Conservation (phyloP, 495 filamentous ascomycete species). For the Talaromyces liani region DNA sequence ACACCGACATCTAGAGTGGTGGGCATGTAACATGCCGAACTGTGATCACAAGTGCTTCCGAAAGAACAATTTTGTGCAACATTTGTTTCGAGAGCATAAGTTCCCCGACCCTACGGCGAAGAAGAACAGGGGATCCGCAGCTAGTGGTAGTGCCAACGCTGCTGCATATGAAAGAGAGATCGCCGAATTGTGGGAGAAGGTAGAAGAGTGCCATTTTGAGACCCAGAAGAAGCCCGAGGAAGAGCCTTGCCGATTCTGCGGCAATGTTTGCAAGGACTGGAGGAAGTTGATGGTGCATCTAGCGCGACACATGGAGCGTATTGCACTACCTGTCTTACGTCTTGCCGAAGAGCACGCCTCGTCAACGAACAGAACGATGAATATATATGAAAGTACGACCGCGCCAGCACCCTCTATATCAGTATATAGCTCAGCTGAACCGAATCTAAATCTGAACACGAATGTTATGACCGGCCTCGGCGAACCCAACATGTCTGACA, state of each 20-base stretch:
- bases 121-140: constrained; percentile 27
- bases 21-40: constrained; percentile 75
- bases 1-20: constrained; percentile 89
- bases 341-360: constrained; percentile 47
- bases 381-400: background rate
- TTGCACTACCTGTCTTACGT: constrained; percentile 76
- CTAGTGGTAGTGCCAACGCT: constrained; percentile 35
- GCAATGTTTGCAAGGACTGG: constrained; percentile 74
- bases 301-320: constrained; percentile 94
- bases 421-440: background rate
- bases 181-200: constrained; percentile 60
- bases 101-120: constrained; percentile 64
- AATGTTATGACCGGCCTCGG: background rate
- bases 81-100: constrained; percentile 91
- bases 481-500: background rate
- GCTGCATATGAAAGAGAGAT: constrained; percentile 45
- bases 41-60: constrained; percentile 82
- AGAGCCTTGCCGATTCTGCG: constrained; percentile 91
- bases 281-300: constrained; percentile 92
- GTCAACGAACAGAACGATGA: constrained; percentile 8
- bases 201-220: constrained; percentile 72
- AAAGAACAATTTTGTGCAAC: constrained; percentile 93
- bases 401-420: background rate
- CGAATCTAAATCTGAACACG: background rate
- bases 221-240: constrained; percentile 57